Conservation (phyloP, 129 eudicot species). For the Scalesia atractyloides region DNA sequence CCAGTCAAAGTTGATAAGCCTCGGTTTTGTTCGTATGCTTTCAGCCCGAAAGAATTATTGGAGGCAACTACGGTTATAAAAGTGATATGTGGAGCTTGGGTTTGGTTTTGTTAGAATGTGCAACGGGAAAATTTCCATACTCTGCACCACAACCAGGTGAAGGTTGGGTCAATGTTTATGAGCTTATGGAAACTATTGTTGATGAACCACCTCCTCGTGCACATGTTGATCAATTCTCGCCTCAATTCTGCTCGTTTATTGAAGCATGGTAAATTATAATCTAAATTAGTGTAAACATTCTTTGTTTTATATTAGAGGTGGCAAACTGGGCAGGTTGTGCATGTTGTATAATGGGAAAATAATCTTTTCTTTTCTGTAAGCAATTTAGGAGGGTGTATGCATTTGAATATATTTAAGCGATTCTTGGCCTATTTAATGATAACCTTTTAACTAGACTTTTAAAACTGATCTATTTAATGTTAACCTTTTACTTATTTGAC, state of each 20-base stretch:
- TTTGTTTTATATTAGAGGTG: background rate
- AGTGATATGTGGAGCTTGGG: slow-evolving; percentile 99
- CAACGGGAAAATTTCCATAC: slow-evolving; percentile 84
- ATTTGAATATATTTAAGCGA: background rate
- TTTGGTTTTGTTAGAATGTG: slow-evolving; percentile 84
- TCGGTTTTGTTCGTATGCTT: slow-evolving; percentile 16
- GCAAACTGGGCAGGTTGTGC: background rate
- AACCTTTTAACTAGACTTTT: background rate
- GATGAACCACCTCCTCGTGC: slow-evolving; percentile 76
- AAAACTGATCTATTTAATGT: too few species aligned
- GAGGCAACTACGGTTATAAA: slow-evolving; percentile 55
- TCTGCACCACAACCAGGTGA: slow-evolving; percentile 70
- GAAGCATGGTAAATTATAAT: slow-evolving; percentile 74
- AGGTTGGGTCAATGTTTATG: slow-evolving; percentile 72
- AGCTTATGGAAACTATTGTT: slow-evolving; percentile 85
- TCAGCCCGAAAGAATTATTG: slow-evolving; percentile 93
- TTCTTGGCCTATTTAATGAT: too few species aligned
- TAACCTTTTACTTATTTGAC: background rate
- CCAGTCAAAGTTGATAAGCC: slow-evolving; percentile 2
- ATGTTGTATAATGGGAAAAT: background rate
- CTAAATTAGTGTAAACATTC: background rate
- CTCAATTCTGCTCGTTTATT: slow-evolving; percentile 93
- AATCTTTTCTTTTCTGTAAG: background rate
- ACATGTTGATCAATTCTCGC: slow-evolving; percentile 66
- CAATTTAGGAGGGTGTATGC: background rate